Evolutionary conservation across 208 protist genomes (phyloP).

Genomic region (Trypanosoma cruzi): DNA sequence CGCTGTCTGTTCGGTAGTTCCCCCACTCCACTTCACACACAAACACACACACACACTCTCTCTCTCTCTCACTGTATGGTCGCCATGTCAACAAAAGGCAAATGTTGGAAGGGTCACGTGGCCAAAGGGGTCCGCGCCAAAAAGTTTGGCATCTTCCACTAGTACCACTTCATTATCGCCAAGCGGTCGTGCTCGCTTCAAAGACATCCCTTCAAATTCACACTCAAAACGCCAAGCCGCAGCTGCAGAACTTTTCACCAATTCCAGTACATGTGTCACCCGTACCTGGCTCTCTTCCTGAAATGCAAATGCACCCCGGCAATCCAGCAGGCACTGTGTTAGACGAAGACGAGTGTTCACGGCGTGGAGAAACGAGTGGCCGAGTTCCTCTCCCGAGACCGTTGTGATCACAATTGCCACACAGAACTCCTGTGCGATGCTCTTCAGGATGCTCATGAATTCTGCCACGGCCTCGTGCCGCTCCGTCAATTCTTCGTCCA

Average conservation of each 20-base stretch:
- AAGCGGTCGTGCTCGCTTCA: slow-evolving; percentile 18
- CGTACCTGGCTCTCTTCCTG: background rate
- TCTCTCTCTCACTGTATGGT: background rate
- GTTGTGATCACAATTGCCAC: slow-evolving; percentile 49
- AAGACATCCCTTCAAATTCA: slow-evolving; percentile 27
- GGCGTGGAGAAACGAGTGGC: slow-evolving; percentile 61
- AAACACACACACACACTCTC: background rate
- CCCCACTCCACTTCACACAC: no score
- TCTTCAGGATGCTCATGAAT: slow-evolving; percentile 55
- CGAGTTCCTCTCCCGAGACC: slow-evolving; percentile 38
- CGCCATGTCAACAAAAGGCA: slow-evolving; percentile 33
- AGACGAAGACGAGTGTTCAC: slow-evolving; percentile 72
- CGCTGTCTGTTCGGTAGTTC: no score
- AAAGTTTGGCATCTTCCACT: slow-evolving; percentile 13
- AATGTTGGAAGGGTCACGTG: slow-evolving; percentile 47
- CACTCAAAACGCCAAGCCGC: slow-evolving; percentile 8
- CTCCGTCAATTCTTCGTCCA: slow-evolving; percentile 40
- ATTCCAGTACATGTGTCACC: slow-evolving; percentile 13
- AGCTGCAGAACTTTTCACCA: slow-evolving; percentile 23
- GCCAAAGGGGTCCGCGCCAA: slow-evolving; percentile 36
- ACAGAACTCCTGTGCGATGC: slow-evolving; percentile 36
- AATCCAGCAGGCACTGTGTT: slow-evolving; percentile 9
- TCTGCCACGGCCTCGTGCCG: slow-evolving; percentile 47
- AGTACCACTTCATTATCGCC: slow-evolving; percentile 15
- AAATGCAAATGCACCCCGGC: background rate